Conservation (phyloP, 2,329 filamentous ascomycete species). For the Passalora sequoiae region DNA sequence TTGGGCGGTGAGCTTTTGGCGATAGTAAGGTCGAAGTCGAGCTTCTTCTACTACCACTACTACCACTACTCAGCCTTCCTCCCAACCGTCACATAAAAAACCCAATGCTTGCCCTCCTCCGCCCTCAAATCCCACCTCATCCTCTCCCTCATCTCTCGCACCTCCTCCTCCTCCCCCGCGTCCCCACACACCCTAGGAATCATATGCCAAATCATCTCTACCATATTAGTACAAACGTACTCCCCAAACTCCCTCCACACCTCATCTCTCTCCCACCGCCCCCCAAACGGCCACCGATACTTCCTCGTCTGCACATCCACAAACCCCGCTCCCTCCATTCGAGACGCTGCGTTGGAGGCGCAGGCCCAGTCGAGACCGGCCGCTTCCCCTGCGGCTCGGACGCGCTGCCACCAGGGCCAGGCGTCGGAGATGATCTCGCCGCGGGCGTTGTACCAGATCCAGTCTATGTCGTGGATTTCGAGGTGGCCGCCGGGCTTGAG, state of each 20-base stretch:
- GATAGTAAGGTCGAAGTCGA: too few relatives aligned
- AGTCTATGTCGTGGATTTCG: slow-evolving; percentile 22
- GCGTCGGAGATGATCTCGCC: slow-evolving; percentile 10
- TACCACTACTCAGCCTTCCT: slow-evolving; percentile 5
- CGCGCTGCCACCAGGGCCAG: slow-evolving; percentile 16
- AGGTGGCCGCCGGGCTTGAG: slow-evolving; percentile 20
- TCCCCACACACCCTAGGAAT: slow-evolving; percentile 9
- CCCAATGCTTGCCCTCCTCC: slow-evolving; percentile 14
- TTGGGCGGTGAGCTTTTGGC: too few relatives aligned
- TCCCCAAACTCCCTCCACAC: slow-evolving; percentile 13
- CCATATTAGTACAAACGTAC: slow-evolving; percentile 9
- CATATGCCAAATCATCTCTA: slow-evolving; percentile 10
- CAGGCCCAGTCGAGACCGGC: slow-evolving; percentile 15
- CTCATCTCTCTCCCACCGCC: slow-evolving; percentile 5
- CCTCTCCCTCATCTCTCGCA: slow-evolving; percentile 10
- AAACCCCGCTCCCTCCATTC: slow-evolving; percentile 21
- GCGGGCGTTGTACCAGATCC: slow-evolving; percentile 7
- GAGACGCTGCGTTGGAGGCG: slow-evolving; percentile 7
- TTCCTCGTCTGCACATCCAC: slow-evolving; percentile 15
- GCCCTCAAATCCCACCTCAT: slow-evolving; percentile 4
- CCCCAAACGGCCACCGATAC: slow-evolving; percentile 18
- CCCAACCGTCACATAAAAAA: slow-evolving; percentile 12
- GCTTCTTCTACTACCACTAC: too few relatives aligned
- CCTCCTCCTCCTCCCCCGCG: slow-evolving; percentile 7
- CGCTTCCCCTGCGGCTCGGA: slow-evolving; percentile 4